phyloP scores from a whole-genome alignment of 1,284 basidiomycete genomes.

The Volvariella surrecta region DNA sequence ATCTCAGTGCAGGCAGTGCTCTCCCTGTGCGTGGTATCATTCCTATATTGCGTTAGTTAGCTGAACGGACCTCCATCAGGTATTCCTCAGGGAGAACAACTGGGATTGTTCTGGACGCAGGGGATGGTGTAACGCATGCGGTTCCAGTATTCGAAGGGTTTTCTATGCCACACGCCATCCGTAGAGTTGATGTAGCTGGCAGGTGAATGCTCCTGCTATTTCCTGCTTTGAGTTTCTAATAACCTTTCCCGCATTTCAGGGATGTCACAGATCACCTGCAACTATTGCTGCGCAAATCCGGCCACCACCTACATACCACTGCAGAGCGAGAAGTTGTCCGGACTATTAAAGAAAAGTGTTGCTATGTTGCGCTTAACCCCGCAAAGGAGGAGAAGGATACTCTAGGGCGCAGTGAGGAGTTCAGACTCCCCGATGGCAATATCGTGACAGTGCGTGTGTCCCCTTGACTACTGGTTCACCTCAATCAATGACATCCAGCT shows the following conservation, averaged over 20 bases:
- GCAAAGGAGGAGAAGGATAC: conserved; percentile 93
- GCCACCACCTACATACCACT: conserved; percentile 93
- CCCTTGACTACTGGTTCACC: conserved; percentile 4
- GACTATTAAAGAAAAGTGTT: conserved; percentile 97
- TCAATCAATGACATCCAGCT: conserved; percentile 43
- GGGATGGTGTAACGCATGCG: conserved; percentile 97
- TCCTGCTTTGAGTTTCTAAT: conserved; percentile 10
- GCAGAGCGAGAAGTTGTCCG: conserved; percentile 97
- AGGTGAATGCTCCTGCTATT: conserved; percentile 43
- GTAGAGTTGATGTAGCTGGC: conserved; percentile 93
- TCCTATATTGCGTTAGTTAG: conserved; percentile 11
- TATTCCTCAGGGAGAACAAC: conserved; percentile 99
- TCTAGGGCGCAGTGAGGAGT: conserved; percentile 75
- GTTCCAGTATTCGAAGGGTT: conserved; percentile 99
- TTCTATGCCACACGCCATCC: conserved; percentile 97
- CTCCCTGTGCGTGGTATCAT: conserved; percentile 60
- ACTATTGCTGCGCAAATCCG: conserved; percentile 87
- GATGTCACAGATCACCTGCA: conserved; percentile 98
- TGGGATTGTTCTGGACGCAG: conserved; percentile 97
- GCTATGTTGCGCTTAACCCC: conserved; percentile 89
- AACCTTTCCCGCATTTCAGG: conserved; percentile 33
- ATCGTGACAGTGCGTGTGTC: conserved; percentile 63
- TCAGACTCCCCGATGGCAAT: conserved; percentile 93
- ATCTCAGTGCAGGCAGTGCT: conserved; percentile 97
- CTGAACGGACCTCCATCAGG: conserved; percentile 31